Evolutionary conservation across 2,329 filamentous ascomycete genomes (phyloP), one percentile per base, ranked within the genome.

Genomic region (Pseudogymnoascus sp.): DNA sequence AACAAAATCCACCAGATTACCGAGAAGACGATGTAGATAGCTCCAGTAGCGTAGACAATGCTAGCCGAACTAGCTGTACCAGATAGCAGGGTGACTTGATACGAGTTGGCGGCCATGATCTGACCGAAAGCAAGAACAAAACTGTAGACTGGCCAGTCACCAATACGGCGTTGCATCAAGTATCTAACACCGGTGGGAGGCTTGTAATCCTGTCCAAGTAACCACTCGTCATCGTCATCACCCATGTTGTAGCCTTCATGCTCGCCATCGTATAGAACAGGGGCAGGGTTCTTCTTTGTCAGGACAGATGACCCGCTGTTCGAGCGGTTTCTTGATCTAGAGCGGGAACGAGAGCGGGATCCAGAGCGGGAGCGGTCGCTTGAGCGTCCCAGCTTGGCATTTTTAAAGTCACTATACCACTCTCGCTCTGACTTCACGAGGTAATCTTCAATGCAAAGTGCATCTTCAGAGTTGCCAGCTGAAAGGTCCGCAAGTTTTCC

Each of bases 11-110:
- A 88, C 86, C 86, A 89, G 31, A 83, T 66, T 10, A 84, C 74
- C 0, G 84, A 86, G 4, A 82, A 80, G 26, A 77, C 75, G 4
- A 86, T 76, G 68, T 87, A 88, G 21, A 86, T 82, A 7, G 77
- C 79, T 0, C 84, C 84, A 36, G 87, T 82, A 60, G 79, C 78
- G 72, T 88, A 88, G 0, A 88, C 76, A 69, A 85, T 83, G 33
- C 76, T 73, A 3, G 84, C 82, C 1, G 80, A 80, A 71, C 87
- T 79, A 63, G 83, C 85, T 68, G 85, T 81, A 17, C 86, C 86
- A 0, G 84, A 85, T 19, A 89, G 78, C n/a, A 89, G 78, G 0
- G 85, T 87, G 69, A 88, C 84, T 70, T 88, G 86, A 73, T 87
- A 87, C 0, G 84, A 87, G 73, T 87, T 87, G 64, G 84, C 83